A percentile compares a stretch with the other conserved stretches of the same genome.
These are phyloP conservation scores for Pleomassaria siparia DNA, from an alignment of 2,329 filamentous ascomycete species.

Conservation along the genomic window DNA sequence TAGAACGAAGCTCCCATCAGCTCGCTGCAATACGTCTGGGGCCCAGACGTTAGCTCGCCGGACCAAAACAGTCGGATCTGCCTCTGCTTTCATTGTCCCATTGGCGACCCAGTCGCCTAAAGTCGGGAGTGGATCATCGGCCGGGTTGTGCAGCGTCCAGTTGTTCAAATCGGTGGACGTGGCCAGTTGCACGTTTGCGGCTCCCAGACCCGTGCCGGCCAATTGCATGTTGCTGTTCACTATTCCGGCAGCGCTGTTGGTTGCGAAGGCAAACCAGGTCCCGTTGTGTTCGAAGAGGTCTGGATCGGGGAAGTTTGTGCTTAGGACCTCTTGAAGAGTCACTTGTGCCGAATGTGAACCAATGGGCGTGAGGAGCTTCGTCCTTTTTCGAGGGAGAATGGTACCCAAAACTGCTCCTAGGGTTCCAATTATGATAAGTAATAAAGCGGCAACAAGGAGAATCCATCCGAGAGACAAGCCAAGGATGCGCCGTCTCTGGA, in stretches of 20 bases:
- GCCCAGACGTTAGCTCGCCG: slow-evolving; percentile 34
- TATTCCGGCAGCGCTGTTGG: slow-evolving; percentile 38
- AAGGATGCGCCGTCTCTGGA: slow-evolving; percentile 1
- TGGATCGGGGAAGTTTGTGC: slow-evolving; percentile 44
- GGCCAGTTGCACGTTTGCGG: slow-evolving; percentile 41
- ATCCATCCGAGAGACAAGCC: slow-evolving; percentile 7
- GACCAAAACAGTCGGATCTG: not conserved
- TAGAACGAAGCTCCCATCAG: slow-evolving; percentile 58
- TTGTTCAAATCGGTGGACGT: slow-evolving; percentile 38
- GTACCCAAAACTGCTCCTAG: not conserved
- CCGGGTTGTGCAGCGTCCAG: slow-evolving; percentile 28
- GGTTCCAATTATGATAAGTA: not conserved
- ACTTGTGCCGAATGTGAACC: not conserved
- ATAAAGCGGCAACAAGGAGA: not conserved
- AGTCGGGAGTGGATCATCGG: slow-evolving; percentile 32
- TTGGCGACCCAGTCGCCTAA: slow-evolving; percentile 29
- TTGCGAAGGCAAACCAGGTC: slow-evolving; percentile 43
- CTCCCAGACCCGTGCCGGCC: slow-evolving; percentile 2
- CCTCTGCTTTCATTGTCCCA: slow-evolving; percentile 2
- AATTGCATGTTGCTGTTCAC: slow-evolving; percentile 1
- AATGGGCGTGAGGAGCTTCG: not conserved
- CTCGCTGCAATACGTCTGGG: slow-evolving; percentile 31
- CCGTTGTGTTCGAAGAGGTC: slow-evolving; percentile 31
- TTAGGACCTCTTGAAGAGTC: slow-evolving; percentile 14
- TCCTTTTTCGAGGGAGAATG: slow-evolving; percentile 1